These are phyloP conservation scores for Macrophomina pseudophaseolina DNA, from an alignment of 2,329 filamentous ascomycete species.

Conservation along the genomic window DNA sequence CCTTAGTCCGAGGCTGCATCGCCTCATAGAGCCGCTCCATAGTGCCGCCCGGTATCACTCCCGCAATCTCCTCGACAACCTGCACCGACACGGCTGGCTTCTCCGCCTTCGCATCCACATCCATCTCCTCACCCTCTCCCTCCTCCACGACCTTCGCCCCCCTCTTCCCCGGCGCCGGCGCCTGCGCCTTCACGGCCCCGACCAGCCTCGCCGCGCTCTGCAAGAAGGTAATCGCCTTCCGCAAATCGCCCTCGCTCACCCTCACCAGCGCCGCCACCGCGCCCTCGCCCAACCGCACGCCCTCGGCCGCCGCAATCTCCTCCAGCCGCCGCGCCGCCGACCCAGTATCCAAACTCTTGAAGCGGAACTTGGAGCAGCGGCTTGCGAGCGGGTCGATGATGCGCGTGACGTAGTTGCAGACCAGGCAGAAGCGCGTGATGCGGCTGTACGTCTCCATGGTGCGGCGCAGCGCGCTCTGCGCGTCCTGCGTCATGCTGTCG, in stretches of 20 bases:
- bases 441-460: conserved; percentile 99
- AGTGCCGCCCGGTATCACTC: conserved; percentile 80
- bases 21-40: conserved; percentile 73
- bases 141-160: conserved; percentile 49
- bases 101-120: conserved; percentile 42
- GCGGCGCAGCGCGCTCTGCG: conserved; percentile 85
- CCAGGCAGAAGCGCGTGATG: conserved; percentile 95
- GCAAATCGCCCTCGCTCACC: conserved; percentile 90
- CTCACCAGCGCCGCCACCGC: conserved; percentile 83
- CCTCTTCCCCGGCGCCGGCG: conserved; percentile 47
- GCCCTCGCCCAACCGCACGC: conserved; percentile 75
- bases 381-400: conserved; percentile 96
- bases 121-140: conserved; percentile 49
- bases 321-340: conserved; percentile 80
- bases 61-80: conserved; percentile 92
- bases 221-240: conserved; percentile 94
- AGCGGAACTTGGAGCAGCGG: conserved; percentile 94
- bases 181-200: conserved; percentile 60
- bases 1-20: conserved; percentile 62
- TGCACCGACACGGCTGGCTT: conserved; percentile 69
- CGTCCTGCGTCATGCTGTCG: conserved; percentile 98
- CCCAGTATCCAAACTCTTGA: conserved; percentile 90
- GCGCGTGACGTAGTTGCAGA: conserved; percentile 97
- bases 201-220: conserved; percentile 92
- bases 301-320: conserved; percentile 81